Evolutionary conservation across 2,329 filamentous ascomycete species (phyloP).

Genomic region (Hypoxylon sp.): DNA sequence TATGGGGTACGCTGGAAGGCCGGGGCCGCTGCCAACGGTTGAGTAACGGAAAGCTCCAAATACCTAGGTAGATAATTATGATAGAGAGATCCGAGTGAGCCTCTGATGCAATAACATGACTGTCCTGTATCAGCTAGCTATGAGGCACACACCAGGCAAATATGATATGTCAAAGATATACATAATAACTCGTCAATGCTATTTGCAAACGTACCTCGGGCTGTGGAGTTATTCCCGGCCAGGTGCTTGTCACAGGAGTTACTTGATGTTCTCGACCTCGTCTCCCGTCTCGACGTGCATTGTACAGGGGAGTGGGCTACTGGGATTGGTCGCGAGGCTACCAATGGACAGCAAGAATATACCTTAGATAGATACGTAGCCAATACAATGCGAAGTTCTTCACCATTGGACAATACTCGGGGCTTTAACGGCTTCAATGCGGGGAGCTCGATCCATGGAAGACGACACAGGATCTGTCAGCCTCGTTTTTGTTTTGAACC

Average conservation of each 20-base stretch:
- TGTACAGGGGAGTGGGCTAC: background rate
- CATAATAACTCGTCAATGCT: too few relatives aligned
- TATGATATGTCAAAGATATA: too few relatives aligned
- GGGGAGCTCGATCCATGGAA: slow-evolving; percentile 11
- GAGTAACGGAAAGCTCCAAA: background rate
- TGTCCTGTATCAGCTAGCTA: slow-evolving; percentile 1
- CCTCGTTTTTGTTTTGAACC: background rate
- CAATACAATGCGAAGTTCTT: slow-evolving; percentile 18
- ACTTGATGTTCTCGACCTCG: slow-evolving; percentile 4
- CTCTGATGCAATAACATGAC: background rate
- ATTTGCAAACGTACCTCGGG: background rate
- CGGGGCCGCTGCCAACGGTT: slow-evolving; percentile 2
- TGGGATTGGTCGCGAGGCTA: slow-evolving; percentile 19
- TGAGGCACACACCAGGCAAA: too few relatives aligned
- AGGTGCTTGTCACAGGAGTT: slow-evolving; percentile 8
- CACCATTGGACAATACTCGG: slow-evolving; percentile 15
- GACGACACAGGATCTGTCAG: slow-evolving; percentile 3
- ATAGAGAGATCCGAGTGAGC: slow-evolving; percentile 2
- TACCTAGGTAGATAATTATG: slow-evolving; percentile 1
- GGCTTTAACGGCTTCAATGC: slow-evolving; percentile 18
- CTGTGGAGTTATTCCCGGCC: slow-evolving; percentile 11
- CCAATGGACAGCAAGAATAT: slow-evolving; percentile 11
- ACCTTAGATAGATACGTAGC: too few relatives aligned
- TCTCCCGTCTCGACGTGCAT: slow-evolving; percentile 1
- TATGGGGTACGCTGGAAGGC: slow-evolving; percentile 13